These are phyloP conservation scores for Microbotryum intermedium DNA, from an alignment of 1,284 basidiomycete genomes.

Conservation along the genomic window DNA sequence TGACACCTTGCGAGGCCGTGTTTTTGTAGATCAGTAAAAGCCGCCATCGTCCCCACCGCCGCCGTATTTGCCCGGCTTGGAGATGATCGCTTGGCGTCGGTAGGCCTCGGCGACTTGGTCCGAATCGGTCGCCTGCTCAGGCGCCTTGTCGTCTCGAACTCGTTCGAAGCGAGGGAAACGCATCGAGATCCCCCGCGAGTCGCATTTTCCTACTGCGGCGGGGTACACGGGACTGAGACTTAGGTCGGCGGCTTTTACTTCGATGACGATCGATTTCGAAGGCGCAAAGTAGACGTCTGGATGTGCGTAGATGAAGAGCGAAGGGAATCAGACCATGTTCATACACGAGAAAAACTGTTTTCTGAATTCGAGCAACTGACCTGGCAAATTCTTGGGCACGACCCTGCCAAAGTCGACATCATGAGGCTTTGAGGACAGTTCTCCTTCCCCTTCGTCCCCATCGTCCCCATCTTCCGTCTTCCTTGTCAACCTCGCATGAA, in stretches of 20 bases:
- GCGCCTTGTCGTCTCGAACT: slow-evolving; percentile 83
- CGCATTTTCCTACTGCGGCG: slow-evolving; percentile 63
- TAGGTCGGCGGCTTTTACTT: slow-evolving; percentile 93
- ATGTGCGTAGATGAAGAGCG: too few relatives aligned
- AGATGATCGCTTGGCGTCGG: slow-evolving; percentile 72
- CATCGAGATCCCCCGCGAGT: slow-evolving; percentile 81
- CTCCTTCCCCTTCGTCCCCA: slow-evolving; percentile 32
- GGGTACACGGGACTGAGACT: slow-evolving; percentile 95
- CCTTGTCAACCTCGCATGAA: slow-evolving; percentile 65
- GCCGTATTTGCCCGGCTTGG: slow-evolving; percentile 42
- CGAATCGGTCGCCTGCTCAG: slow-evolving; percentile 82
- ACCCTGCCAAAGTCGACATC: slow-evolving; percentile 21
- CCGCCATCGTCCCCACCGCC: slow-evolving; percentile 64
- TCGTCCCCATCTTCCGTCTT: slow-evolving; percentile 41
- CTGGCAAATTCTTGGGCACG: neutral
- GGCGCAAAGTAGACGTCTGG: slow-evolving; percentile 35
- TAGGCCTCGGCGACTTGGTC: slow-evolving; percentile 98
- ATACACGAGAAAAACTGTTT: neutral
- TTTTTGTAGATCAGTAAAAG: slow-evolving; percentile 63
- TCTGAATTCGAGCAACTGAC: neutral
- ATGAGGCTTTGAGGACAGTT: slow-evolving; percentile 18
- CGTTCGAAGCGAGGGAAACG: slow-evolving; percentile 92
- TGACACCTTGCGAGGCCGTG: neutral
- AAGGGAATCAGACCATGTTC: neutral
- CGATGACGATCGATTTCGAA: slow-evolving; percentile 64